phyloP scores from a whole-genome alignment of 2,329 filamentous ascomycete genomes.

The Ceratocystis harringtonii region DNA sequence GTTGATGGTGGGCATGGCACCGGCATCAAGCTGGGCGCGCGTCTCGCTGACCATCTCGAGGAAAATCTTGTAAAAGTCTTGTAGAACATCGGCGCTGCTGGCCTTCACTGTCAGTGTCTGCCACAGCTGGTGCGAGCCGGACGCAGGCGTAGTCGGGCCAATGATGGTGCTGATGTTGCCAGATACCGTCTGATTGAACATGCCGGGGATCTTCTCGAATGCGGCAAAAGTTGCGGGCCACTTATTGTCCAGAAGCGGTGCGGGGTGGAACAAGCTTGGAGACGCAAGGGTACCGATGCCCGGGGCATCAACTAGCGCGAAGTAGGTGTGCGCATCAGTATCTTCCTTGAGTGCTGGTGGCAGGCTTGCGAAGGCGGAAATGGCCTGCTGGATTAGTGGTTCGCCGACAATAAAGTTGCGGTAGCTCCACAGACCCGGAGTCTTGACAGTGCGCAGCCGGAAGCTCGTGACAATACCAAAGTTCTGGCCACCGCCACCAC shows the following conservation, averaged over 20 bases:
- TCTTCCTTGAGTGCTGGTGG: slow-evolving; percentile 15
- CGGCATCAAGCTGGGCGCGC: slow-evolving; percentile 6
- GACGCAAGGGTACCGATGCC: slow-evolving; percentile 22
- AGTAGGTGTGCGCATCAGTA: slow-evolving; percentile 13
- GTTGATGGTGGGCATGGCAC: slow-evolving; percentile 21
- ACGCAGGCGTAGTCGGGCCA: neutral
- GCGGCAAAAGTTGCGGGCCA: neutral
- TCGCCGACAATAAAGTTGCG: neutral
- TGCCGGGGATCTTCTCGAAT: neutral
- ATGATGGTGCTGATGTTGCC: slow-evolving; percentile 1
- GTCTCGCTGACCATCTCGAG: slow-evolving; percentile 24
- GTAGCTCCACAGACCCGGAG: slow-evolving; percentile 25
- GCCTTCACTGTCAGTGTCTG: slow-evolving; percentile 16
- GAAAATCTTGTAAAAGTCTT: slow-evolving; percentile 21
- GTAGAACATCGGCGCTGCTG: slow-evolving; percentile 22
- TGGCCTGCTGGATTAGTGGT: neutral
- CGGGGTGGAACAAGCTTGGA: slow-evolving; percentile 11
- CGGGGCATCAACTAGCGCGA: slow-evolving; percentile 24
- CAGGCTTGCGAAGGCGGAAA: slow-evolving; percentile 18
- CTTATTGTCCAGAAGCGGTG: slow-evolving; percentile 20
- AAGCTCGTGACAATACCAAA: slow-evolving; percentile 41
- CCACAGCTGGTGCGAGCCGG: slow-evolving; percentile 9
- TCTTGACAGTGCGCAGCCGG: slow-evolving; percentile 27
- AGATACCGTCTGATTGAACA: neutral
- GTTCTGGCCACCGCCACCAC: slow-evolving; percentile 37